Evolutionary conservation across 2,329 filamentous ascomycete genomes (phyloP).

Genomic region (Aureobasidium uvarum): DNA sequence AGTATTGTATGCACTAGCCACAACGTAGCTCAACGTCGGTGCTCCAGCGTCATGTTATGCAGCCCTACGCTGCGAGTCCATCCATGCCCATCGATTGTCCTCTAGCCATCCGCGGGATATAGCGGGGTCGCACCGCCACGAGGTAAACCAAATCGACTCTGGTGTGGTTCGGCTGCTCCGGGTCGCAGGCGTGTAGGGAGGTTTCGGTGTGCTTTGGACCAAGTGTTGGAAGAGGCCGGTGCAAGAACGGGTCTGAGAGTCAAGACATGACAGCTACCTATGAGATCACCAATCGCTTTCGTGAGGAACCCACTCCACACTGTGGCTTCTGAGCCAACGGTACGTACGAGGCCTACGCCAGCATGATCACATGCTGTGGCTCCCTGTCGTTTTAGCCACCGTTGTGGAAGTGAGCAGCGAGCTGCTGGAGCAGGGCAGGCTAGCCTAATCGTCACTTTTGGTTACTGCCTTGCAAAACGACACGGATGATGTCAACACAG

Average conservation of each 20-base stretch:
- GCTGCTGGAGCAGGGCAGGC: conserved; percentile 8
- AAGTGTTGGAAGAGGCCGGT: not conserved
- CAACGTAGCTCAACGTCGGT: conserved; percentile 9
- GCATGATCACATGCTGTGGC: conserved; percentile 24
- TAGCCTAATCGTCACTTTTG: conserved; percentile 16
- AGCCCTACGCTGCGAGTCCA: not conserved
- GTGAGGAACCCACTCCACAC: not conserved
- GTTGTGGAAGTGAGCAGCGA: not conserved
- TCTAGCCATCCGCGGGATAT: conserved; percentile 1
- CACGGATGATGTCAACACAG: conserved; percentile 19
- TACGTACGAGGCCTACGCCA: not conserved
- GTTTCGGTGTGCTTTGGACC: not conserved
- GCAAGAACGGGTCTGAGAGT: conserved; percentile 4
- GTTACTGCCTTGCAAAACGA: conserved; percentile 18
- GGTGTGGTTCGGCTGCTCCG: conserved; percentile 13
- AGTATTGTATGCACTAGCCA: not conserved
- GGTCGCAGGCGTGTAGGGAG: not conserved
- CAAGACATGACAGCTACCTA: conserved; percentile 16
- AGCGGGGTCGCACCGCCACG: conserved; percentile 23
- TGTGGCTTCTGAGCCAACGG: conserved; percentile 13
- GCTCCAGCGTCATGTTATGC: conserved; percentile 18
- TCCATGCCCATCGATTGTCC: not conserved
- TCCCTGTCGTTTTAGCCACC: conserved; percentile 16
- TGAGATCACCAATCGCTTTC: conserved; percentile 12
- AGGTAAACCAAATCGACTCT: conserved; percentile 12